Percentiles rank a stretch among this genome's conserved stretches.
Conservation (phyloP, 129 eudicot species). For the Artemisia tridentata region DNA sequence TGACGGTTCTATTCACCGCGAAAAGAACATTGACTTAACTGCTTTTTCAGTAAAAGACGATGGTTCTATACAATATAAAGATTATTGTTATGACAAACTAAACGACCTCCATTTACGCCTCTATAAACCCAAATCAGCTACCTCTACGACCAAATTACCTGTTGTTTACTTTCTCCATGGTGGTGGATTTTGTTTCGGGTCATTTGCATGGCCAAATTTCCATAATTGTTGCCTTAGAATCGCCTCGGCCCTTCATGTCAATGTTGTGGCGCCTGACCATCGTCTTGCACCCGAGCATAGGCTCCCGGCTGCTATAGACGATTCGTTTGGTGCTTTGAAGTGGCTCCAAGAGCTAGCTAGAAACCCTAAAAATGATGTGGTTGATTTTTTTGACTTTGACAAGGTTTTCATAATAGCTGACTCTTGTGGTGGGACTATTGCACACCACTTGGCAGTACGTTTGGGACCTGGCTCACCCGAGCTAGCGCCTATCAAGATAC, state of each 20-base stretch:
- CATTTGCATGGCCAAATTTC: slow-evolving; percentile 68
- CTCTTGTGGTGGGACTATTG: slow-evolving; percentile 83
- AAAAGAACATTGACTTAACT: slow-evolving; percentile 30
- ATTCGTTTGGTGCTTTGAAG: slow-evolving; percentile 43
- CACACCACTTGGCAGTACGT: slow-evolving; percentile 71
- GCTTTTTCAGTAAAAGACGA: slow-evolving; percentile 41
- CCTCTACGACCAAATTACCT: slow-evolving; percentile 39
- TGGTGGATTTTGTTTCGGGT: slow-evolving; percentile 78
- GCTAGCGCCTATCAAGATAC: slow-evolving; percentile 50
- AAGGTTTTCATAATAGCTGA: slow-evolving; percentile 59
- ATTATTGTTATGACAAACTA: slow-evolving; percentile 40
- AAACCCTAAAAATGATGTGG: slow-evolving; percentile 14
- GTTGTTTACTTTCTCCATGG: slow-evolving; percentile 67
- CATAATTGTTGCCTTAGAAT: slow-evolving; percentile 74
- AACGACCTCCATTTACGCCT: slow-evolving; percentile 59
- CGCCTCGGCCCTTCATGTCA: slow-evolving; percentile 46
- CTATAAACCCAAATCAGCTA: slow-evolving; percentile 55
- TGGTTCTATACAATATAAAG: slow-evolving; percentile 59
- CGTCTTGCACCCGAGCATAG: slow-evolving; percentile 85
- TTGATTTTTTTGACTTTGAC: slow-evolving; percentile 60
- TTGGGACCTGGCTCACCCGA: slow-evolving; percentile 59
- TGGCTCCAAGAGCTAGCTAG: slow-evolving; percentile 49
- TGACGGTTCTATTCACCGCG: slow-evolving; percentile 65
- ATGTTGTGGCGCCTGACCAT: slow-evolving; percentile 74
- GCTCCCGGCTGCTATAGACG: slow-evolving; percentile 81